Evolutionary conservation across 805 yeast species (phyloP).

Genomic region (Candida nemodendra): DNA sequence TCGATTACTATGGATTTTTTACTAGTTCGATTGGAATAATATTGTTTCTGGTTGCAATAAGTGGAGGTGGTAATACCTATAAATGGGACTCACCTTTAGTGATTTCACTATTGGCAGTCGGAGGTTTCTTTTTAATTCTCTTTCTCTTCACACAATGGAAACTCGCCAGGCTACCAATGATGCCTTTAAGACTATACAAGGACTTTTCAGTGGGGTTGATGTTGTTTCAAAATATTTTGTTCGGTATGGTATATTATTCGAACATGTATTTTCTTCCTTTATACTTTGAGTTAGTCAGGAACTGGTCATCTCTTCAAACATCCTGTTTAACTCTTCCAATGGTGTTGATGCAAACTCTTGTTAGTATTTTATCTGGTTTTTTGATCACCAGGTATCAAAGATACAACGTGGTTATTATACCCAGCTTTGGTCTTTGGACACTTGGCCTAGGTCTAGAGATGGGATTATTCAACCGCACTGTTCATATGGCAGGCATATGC

Average conservation of each 20-base stretch:
- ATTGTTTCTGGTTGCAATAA: constrained; percentile 51
- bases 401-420: constrained; percentile 39
- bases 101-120: constrained; percentile 42
- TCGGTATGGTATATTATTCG: constrained; percentile 49
- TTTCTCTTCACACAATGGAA: constrained; percentile 53
- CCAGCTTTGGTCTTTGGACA: constrained; percentile 44
- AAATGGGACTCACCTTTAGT: constrained; percentile 50
- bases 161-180: constrained; percentile 50
- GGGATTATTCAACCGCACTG: constrained; percentile 29
- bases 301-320: constrained; percentile 37
- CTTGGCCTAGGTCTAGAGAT: constrained; percentile 41
- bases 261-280: constrained; percentile 49
- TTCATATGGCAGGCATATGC: constrained; percentile 35
- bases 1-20: constrained; percentile 54
- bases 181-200: constrained; percentile 47
- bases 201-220: constrained; percentile 35
- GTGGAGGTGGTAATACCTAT: constrained; percentile 61
- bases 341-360: constrained; percentile 41
- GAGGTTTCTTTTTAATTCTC: constrained; percentile 38
- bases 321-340: constrained; percentile 44
- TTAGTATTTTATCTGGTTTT: constrained; percentile 45
- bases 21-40: constrained; percentile 48
- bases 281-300: constrained; percentile 47
- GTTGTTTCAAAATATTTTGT: constrained; percentile 40
- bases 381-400: constrained; percentile 43